Percentiles rank a stretch among this genome's conserved stretches.
These are phyloP conservation scores for Hyphodiscus sp. DNA, from an alignment of 2,329 filamentous ascomycete genomes.

Conservation along the genomic window DNA sequence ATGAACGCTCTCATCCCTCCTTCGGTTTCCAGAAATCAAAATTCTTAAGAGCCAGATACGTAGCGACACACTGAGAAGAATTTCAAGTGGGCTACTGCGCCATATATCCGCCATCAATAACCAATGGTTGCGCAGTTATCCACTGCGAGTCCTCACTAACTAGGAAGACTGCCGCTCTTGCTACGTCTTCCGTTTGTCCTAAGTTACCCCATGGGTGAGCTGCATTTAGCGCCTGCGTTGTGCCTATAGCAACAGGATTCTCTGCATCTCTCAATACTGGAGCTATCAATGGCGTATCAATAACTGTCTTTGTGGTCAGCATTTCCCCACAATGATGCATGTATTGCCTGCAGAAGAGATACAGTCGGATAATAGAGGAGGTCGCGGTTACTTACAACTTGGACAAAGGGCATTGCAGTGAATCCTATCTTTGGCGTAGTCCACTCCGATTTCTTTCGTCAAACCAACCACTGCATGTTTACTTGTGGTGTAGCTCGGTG, in stretches of 20 bases:
- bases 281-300: background rate
- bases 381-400: background rate
- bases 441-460: constrained; percentile 9
- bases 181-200: constrained; percentile 7
- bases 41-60: too few species aligned
- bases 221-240: background rate
- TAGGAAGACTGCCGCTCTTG: constrained; percentile 9
- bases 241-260: constrained; percentile 1
- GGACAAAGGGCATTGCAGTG: constrained; percentile 10
- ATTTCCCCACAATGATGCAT: background rate
- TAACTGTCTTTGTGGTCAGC: background rate
- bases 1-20: too few species aligned
- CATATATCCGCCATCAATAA: constrained; percentile 11
- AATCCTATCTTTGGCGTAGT: constrained; percentile 9
- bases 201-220: constrained; percentile 8
- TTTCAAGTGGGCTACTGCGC: background rate
- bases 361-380: too few species aligned
- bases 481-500: constrained; percentile 18
- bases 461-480: constrained; percentile 26
- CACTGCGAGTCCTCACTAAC: constrained; percentile 9
- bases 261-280: background rate
- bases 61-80: too few species aligned
- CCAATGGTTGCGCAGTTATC: constrained; percentile 2
- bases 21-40: too few species aligned
- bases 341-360: too few species aligned